Evolutionary conservation across 225 moss, liverwort and hornwort species (phyloP).

Genomic region (Takakia lepidozioides): DNA sequence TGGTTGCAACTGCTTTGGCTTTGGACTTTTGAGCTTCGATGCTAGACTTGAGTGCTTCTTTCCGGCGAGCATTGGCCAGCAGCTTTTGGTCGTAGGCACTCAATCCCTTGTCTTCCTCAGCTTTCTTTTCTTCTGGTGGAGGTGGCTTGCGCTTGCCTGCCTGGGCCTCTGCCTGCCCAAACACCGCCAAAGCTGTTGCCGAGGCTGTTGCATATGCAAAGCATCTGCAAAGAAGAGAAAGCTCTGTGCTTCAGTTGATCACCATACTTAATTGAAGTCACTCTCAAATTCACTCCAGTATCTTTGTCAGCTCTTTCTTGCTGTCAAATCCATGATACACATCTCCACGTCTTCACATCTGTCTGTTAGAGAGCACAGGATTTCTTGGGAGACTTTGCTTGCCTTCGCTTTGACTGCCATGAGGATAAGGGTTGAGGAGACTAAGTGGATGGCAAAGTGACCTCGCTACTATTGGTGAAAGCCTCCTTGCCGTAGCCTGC

Average conservation of each 20-base stretch:
- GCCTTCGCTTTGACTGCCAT: too few species aligned
- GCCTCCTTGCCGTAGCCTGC: too few species aligned
- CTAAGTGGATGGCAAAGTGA: background rate
- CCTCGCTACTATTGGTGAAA: background rate
- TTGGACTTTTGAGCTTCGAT: slow-evolving; percentile 56
- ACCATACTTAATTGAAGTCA: background rate
- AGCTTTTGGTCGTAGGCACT: slow-evolving; percentile 77
- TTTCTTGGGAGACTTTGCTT: too few species aligned
- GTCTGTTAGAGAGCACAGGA: too few species aligned
- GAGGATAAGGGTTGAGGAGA: background rate
- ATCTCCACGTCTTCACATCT: too few species aligned
- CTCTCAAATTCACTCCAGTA: background rate
- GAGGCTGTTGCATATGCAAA: slow-evolving; percentile 33
- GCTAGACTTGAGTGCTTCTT: slow-evolving; percentile 61
- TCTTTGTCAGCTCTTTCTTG: too few species aligned
- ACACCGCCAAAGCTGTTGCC: slow-evolving; percentile 24
- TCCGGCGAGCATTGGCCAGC: slow-evolving; percentile 68
- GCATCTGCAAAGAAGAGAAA: slow-evolving; percentile 21
- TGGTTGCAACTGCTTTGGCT: slow-evolving; percentile 29
- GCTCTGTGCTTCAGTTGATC: background rate
- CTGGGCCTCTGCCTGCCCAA: slow-evolving; percentile 48
- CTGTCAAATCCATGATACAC: too few species aligned
- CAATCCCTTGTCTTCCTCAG: slow-evolving; percentile 48
- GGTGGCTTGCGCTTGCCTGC: slow-evolving; percentile 69
- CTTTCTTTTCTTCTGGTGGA: slow-evolving; percentile 32